Percentiles rank a stretch among this genome's conserved stretches.
These are phyloP conservation scores for Diutina ranongensis DNA, from an alignment of 1,139 yeast genomes.

Conservation along the genomic window DNA sequence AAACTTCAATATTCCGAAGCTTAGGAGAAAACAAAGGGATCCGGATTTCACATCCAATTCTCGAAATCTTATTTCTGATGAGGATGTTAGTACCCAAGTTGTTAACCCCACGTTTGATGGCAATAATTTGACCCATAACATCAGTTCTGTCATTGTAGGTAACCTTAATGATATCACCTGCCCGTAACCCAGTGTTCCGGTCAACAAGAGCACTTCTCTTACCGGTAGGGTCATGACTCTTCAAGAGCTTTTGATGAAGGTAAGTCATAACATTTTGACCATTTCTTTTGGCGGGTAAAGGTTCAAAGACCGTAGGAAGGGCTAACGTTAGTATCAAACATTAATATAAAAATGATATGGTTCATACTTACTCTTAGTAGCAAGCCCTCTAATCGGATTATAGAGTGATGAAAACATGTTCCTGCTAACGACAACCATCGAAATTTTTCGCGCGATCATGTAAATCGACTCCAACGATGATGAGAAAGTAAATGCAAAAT, in stretches of 20 bases:
- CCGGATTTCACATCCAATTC: conserved; percentile 71
- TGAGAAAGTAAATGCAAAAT: neutral
- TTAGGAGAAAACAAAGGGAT: conserved; percentile 73
- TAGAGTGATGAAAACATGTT: neutral
- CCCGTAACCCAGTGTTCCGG: conserved; percentile 39
- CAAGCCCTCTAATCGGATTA: conserved; percentile 5
- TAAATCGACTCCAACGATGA: neutral
- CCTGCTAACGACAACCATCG: too few species aligned
- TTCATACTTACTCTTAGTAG: conserved; percentile 1
- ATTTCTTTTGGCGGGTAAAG: conserved; percentile 37
- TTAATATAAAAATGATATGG: neutral
- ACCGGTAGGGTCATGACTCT: conserved; percentile 62
- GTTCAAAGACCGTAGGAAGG: conserved; percentile 31
- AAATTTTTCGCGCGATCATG: neutral
- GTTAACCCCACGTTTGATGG: conserved; percentile 49
- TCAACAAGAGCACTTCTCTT: conserved; percentile 55
- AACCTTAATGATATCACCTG: conserved; percentile 78
- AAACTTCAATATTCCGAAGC: conserved; percentile 59
- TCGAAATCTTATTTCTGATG: conserved; percentile 67
- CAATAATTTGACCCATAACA: conserved; percentile 67
- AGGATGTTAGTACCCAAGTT: conserved; percentile 62
- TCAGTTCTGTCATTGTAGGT: conserved; percentile 59
- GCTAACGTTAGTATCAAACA: neutral
- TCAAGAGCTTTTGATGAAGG: conserved; percentile 37
- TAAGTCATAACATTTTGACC: conserved; percentile 39